These are phyloP conservation scores for Chlamydomonas reinhardtii DNA, from an alignment of 163 green algal species.

Conservation along the genomic window DNA sequence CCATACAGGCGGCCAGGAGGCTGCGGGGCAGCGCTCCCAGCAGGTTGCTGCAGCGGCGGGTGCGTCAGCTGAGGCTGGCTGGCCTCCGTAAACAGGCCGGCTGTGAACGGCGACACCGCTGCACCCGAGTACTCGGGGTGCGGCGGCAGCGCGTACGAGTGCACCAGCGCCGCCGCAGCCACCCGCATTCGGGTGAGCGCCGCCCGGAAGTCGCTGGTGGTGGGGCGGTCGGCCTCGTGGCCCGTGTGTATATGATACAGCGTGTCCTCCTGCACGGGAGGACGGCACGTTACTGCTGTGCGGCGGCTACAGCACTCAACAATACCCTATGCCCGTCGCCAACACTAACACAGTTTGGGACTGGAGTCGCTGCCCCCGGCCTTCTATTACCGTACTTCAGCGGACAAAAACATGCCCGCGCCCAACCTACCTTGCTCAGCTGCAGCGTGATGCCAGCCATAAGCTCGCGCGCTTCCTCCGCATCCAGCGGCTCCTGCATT, in stretches of 20 bases:
- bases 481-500: constrained; percentile 1
- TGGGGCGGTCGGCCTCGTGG: background rate
- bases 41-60: background rate
- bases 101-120: background rate
- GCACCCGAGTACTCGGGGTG: constrained; percentile 6
- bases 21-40: too few relatives aligned
- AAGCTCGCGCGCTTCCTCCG: constrained; percentile 28
- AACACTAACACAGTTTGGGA: too few relatives aligned
- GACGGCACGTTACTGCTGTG: too few relatives aligned
- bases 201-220: constrained; percentile 17
- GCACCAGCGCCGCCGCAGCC: constrained; percentile 5
- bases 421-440: constrained; percentile 26
- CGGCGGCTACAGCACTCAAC: too few relatives aligned
- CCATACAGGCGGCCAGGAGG: background rate
- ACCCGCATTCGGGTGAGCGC: constrained; percentile 32
- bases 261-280: constrained; percentile 18
- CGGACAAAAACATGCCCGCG: too few relatives aligned
- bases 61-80: background rate
- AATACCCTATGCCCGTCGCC: too few relatives aligned
- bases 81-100: background rate
- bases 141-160: constrained; percentile 9
- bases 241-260: constrained; percentile 35
- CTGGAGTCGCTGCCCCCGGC: too few relatives aligned
- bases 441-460: constrained; percentile 20
- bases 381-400: too few relatives aligned